phyloP scores from a whole-genome alignment of 805 yeast species.

The Cyberlindnera xylosilytica region DNA sequence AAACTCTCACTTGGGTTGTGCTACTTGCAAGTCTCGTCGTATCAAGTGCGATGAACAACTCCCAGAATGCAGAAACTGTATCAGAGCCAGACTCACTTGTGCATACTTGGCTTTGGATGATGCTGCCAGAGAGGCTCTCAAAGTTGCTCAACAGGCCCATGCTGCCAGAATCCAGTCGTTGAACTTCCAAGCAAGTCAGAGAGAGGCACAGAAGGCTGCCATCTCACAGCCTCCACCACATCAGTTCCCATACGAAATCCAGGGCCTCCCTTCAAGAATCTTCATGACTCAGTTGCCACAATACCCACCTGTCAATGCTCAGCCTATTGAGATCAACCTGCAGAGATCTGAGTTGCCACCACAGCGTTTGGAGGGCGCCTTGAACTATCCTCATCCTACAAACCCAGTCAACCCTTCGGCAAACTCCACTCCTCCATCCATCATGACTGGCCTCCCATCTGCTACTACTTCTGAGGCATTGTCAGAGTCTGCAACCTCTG shows the following conservation, averaged over 20 bases:
- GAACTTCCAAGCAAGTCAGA: constrained; percentile 20
- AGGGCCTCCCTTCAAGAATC: constrained; percentile 25
- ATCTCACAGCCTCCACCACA: constrained; percentile 5
- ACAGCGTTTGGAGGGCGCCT: constrained; percentile 3
- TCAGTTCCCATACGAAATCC: constrained; percentile 20
- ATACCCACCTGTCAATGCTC: constrained; percentile 13
- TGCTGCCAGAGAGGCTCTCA: constrained; percentile 45
- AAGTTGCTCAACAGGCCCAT: constrained; percentile 45
- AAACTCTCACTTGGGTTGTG: constrained; percentile 75
- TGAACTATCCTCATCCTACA: not conserved
- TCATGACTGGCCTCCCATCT: not conserved
- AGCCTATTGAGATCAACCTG: constrained; percentile 22
- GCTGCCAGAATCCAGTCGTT: constrained; percentile 34
- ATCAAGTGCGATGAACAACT: constrained; percentile 64
- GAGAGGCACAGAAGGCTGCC: constrained; percentile 16
- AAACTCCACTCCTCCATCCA: not conserved
- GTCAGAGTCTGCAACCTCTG: constrained; percentile 1
- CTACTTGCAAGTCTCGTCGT: constrained; percentile 58
- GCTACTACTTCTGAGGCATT: not conserved
- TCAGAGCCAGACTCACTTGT: constrained; percentile 43
- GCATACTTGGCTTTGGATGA: constrained; percentile 47
- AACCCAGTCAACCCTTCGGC: not conserved
- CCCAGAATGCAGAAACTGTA: constrained; percentile 58
- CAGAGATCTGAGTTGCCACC: constrained; percentile 10
- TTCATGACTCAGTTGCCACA: constrained; percentile 13